These are phyloP conservation scores for Spergularia marina DNA, from an alignment of 148 eudicot species.

Conservation along the genomic window DNA sequence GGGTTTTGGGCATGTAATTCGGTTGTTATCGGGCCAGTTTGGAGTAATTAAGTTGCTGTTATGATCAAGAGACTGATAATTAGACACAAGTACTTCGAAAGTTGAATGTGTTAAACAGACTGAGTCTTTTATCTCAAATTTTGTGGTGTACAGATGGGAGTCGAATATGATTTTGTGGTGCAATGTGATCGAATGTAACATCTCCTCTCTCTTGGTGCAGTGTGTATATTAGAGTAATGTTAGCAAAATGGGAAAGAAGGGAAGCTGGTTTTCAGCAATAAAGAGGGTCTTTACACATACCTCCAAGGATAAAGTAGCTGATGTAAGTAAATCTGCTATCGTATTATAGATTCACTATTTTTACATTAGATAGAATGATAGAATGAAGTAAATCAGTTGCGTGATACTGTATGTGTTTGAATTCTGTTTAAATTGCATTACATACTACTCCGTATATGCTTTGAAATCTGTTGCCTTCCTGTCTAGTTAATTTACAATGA, in stretches of 20 bases:
- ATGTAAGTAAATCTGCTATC: conserved; percentile 46
- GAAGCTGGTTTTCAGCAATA: conserved; percentile 98
- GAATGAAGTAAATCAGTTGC: not conserved
- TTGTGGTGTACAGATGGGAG: too few relatives aligned
- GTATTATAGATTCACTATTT: not conserved
- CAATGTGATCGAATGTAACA: not conserved
- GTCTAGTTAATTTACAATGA: too few relatives aligned
- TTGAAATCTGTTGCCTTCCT: not conserved
- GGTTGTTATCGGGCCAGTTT: not conserved
- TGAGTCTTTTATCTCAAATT: not conserved
- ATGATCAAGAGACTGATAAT: conserved; percentile 2
- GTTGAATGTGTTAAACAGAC: not conserved
- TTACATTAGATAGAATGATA: not conserved
- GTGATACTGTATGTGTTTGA: not conserved
- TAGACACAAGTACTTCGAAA: not conserved
- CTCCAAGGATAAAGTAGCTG: conserved; percentile 71
- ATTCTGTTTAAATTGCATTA: not conserved
- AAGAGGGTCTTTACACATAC: conserved; percentile 70
- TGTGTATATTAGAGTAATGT: conserved; percentile 59
- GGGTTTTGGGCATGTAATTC: not conserved
- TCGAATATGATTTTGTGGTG: too few relatives aligned
- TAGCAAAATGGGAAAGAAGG: conserved; percentile 90
- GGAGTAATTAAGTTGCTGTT: not conserved
- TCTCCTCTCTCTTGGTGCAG: conserved; percentile 23
- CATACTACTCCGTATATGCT: not conserved